Evolutionary conservation across 352 stramenopile genomes (phyloP).

Genomic region (Phytophthora sansomeana): DNA sequence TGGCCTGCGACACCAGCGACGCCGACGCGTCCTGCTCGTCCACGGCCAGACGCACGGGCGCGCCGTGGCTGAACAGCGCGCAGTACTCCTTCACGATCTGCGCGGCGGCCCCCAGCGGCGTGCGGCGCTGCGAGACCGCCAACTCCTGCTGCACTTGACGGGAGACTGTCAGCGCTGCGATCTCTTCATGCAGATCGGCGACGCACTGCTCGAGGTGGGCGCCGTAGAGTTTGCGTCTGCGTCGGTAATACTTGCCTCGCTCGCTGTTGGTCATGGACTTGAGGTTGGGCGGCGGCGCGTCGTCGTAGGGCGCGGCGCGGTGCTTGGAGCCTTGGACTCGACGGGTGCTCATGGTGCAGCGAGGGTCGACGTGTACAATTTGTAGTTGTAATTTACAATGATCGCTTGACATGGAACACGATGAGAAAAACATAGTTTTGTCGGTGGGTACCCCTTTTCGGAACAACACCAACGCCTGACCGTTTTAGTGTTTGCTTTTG

Average conservation of each 20-base stretch:
- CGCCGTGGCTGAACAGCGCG: slow-evolving; percentile 49
- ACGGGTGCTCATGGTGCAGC: slow-evolving; percentile 3
- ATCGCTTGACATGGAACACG: too few relatives aligned
- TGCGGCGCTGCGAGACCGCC: too few relatives aligned
- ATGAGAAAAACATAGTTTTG: too few relatives aligned
- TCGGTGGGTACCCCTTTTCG: too few relatives aligned
- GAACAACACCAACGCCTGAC: too few relatives aligned
- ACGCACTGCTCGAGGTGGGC: slow-evolving; percentile 41
- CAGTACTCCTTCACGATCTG: slow-evolving; percentile 56
- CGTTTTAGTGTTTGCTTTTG: too few relatives aligned
- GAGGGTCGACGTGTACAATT: too few relatives aligned
- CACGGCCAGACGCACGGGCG: slow-evolving; percentile 47
- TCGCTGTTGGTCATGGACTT: slow-evolving; percentile 68
- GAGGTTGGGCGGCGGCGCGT: slow-evolving; percentile 33
- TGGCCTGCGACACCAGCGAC: slow-evolving; percentile 19
- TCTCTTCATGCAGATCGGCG: too few relatives aligned
- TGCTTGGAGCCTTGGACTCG: neutral
- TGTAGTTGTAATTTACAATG: too few relatives aligned
- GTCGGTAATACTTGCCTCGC: slow-evolving; percentile 64
- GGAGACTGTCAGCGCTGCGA: too few relatives aligned
- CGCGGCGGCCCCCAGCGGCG: slow-evolving; percentile 24
- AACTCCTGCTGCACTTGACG: too few relatives aligned
- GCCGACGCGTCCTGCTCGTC: slow-evolving; percentile 23
- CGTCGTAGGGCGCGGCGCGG: slow-evolving; percentile 7
- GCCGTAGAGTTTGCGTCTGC: slow-evolving; percentile 54